A percentile compares a stretch with the other conserved stretches of the same genome.
Evolutionary conservation across 2,329 filamentous ascomycete species (phyloP).

Genomic region (Penicillium brasilianum): DNA sequence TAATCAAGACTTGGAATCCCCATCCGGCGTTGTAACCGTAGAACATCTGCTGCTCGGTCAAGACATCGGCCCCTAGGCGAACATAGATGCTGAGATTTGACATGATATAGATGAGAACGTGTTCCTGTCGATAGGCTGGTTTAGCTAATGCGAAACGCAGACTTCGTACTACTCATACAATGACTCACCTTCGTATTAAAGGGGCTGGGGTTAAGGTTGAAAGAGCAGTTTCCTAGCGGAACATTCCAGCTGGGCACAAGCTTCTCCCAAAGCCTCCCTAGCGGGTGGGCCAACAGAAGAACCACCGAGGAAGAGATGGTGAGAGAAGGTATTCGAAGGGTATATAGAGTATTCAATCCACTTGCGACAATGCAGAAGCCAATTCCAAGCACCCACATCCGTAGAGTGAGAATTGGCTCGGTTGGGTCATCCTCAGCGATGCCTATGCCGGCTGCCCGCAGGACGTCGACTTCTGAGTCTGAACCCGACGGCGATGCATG

Average conservation of each 20-base stretch:
- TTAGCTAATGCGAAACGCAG: neutral
- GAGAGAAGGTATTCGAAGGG: constrained; percentile 40
- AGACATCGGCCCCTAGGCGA: constrained; percentile 33
- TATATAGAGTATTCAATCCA: constrained; percentile 28
- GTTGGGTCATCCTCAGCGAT: neutral
- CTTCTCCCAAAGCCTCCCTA: constrained; percentile 41
- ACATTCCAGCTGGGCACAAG: constrained; percentile 22
- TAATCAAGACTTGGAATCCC: neutral
- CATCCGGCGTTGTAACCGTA: constrained; percentile 32
- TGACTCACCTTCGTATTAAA: neutral
- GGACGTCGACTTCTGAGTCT: neutral
- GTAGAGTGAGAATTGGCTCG: neutral
- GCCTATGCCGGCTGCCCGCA: neutral
- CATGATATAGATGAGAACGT: constrained; percentile 23
- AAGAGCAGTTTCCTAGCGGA: neutral
- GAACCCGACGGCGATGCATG: neutral
- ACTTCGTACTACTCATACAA: neutral
- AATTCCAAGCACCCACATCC: neutral
- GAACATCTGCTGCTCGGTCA: constrained; percentile 37
- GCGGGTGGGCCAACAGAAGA: constrained; percentile 43
- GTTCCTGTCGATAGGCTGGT: neutral
- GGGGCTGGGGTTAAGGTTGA: neutral
- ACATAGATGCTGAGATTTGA: constrained; percentile 37
- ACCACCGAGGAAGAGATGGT: constrained; percentile 35
- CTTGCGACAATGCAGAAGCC: neutral